phyloP scores from a whole-genome alignment of 1,284 basidiomycete genomes.

The Ustilago crameri region DNA sequence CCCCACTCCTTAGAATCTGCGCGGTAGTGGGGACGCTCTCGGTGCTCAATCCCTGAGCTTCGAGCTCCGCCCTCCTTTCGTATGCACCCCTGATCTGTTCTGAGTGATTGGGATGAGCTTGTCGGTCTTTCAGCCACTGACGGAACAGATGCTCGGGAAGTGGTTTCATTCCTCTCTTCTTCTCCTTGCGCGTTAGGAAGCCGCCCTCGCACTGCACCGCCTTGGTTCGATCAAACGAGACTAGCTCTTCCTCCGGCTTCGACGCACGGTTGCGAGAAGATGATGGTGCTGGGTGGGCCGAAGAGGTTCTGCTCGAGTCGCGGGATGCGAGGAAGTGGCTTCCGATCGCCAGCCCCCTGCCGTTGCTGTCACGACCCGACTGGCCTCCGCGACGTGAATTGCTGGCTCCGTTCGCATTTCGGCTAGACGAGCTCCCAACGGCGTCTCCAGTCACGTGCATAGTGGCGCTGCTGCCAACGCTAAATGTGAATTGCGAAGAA shows the following conservation, averaged over 20 bases:
- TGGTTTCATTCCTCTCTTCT: constrained; percentile 25
- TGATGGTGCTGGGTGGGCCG: constrained; percentile 4
- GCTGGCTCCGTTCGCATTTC: constrained; percentile 9
- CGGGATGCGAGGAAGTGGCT: constrained; percentile 16
- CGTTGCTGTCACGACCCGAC: constrained; percentile 5
- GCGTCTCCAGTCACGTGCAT: constrained; percentile 42
- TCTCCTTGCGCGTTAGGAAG: constrained; percentile 29
- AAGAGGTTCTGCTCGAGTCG: constrained; percentile 9
- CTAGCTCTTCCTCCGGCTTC: constrained; percentile 4
- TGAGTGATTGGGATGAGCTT: constrained; percentile 18
- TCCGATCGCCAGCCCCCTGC: constrained; percentile 15
- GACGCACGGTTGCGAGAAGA: constrained; percentile 2
- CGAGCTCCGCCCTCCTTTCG: constrained; percentile 19
- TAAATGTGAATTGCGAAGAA: constrained; percentile 46
- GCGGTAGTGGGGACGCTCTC: constrained; percentile 5
- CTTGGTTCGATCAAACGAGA: constrained; percentile 25
- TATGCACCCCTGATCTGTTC: constrained; percentile 21
- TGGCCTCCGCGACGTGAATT: constrained; percentile 7
- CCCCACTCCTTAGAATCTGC: constrained; percentile 13
- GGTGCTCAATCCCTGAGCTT: constrained; percentile 11
- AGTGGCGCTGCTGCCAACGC: constrained; percentile 32
- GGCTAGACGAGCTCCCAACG: constrained; percentile 5
- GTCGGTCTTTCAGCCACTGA: constrained; percentile 25
- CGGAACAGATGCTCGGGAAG: constrained; percentile 30
- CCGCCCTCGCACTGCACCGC: constrained; percentile 21